Evolutionary conservation across 352 stramenopile genomes (phyloP).

Genomic region (Phytophthora hibernalis): DNA sequence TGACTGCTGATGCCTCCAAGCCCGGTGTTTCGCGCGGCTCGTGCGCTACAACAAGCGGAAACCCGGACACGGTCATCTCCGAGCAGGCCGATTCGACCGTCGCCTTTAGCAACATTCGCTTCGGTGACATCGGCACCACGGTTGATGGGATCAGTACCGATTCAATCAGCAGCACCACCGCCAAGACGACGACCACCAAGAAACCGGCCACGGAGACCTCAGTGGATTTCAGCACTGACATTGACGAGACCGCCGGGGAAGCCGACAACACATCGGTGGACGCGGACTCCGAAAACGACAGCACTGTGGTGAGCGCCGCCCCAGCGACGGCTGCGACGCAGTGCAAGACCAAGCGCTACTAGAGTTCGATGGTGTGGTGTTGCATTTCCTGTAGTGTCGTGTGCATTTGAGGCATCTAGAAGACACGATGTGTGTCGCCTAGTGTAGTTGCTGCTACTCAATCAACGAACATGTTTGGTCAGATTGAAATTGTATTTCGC

Average conservation of each 20-base stretch:
- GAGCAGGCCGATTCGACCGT: conserved; percentile 53
- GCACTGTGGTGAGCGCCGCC: not conserved
- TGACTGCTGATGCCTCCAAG: conserved; percentile 32
- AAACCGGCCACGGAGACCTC: conserved; percentile 13
- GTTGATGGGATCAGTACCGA: conserved; percentile 21
- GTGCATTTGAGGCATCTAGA: not conserved
- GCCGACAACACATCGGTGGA: not conserved
- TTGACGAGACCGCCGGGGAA: not conserved
- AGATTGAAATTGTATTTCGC: not conserved
- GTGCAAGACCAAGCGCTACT: conserved; percentile 13
- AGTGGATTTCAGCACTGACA: conserved; percentile 4
- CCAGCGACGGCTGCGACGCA: conserved; percentile 1
- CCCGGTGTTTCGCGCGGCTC: conserved; percentile 57
- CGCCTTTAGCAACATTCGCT: conserved; percentile 49
- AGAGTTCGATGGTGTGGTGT: conserved; percentile 1
- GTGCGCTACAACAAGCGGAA: conserved; percentile 49
- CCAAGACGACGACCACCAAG: conserved; percentile 4
- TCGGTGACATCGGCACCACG: conserved; percentile 66
- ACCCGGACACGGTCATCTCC: conserved; percentile 46
- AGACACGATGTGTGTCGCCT: not conserved
- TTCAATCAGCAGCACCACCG: conserved; percentile 1
- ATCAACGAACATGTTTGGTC: not conserved
- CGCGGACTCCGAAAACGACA: not conserved
- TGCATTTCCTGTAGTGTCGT: conserved; percentile 7
- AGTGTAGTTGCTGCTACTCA: not conserved